Evolutionary conservation across 441 rosid genomes (phyloP), one percentile per base, ranked within the genome.

Genomic region (Gossypium schwendimanii): DNA sequence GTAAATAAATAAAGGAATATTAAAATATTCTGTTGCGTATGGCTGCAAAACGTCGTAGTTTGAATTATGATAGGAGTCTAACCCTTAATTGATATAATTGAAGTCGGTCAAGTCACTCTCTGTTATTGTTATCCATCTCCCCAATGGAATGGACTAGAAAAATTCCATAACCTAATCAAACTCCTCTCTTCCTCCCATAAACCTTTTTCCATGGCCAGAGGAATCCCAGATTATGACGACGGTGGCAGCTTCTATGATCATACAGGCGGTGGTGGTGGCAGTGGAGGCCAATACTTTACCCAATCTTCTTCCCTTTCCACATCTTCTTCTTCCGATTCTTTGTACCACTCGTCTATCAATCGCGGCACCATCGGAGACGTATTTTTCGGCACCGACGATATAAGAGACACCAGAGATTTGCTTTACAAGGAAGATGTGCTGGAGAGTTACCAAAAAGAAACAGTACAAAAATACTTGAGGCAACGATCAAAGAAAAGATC

Each of bases 351-450:
- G 10, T 47, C 74, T 1, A 6, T 6, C 58, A 26, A 26, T 44
- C 74, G 57, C 20, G 47, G 11, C 17, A 2, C 47, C 2, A n/a
- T 60, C 17, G 74, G 74, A 26, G 74, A 71, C 44, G 66, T 71
- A 12, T 71, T 71, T 15, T 71, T 58, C 26, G 74, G 74, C 15
- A 71, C 57, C 39, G 74, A 60, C 66, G 74, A 71, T 45, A 59
- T 71, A 5, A 26, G 11, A 1, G 74, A 45, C 57, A 45, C 57
- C 15, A 47, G 57, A 15, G 67, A 60, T 23, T 47, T 60, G 26
- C 9, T 0, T 20, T 24, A 9, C 58, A 71, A 60, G 41, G 74
- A 47, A 60, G 74, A 71, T 15, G 44, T 71, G 55, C 24, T 71
- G 2, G 74, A 71, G 74, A 58, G 57, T 71, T 71, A 60, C 17